These are phyloP conservation scores for Gastroboletus turbinatus DNA, from an alignment of 1,284 basidiomycete genomes.

Conservation along the genomic window DNA sequence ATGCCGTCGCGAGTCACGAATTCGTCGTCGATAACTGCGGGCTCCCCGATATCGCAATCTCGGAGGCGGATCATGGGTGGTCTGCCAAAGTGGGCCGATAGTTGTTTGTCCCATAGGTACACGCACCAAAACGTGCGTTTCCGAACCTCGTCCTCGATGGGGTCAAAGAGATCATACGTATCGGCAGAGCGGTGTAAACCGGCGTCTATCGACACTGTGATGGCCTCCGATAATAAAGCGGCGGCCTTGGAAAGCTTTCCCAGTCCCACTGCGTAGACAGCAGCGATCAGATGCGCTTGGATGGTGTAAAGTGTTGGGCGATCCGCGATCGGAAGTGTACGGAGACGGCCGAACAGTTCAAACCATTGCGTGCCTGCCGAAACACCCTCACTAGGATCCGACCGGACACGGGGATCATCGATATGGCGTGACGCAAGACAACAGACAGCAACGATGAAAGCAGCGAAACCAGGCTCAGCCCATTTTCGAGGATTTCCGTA, in stretches of 20 bases:
- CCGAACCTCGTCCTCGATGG: constrained; percentile 84
- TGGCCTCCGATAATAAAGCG: constrained; percentile 77
- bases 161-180: constrained; percentile 85
- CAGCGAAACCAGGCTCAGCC: constrained; percentile 89
- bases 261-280: constrained; percentile 84
- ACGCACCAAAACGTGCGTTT: constrained; percentile 94
- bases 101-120: constrained; percentile 91
- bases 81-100: constrained; percentile 80
- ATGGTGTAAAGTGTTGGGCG: constrained; percentile 87
- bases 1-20: constrained; percentile 75
- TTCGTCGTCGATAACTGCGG: constrained; percentile 84
- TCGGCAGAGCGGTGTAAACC: constrained; percentile 85
- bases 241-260: constrained; percentile 87
- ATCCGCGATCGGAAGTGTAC: constrained; percentile 85
- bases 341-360: constrained; percentile 78
- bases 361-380: constrained; percentile 91
- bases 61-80: constrained; percentile 81
- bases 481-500: constrained; percentile 90
- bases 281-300: constrained; percentile 83
- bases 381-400: constrained; percentile 75
- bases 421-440: constrained; percentile 87
- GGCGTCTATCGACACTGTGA: constrained; percentile 82
- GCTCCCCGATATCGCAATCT: constrained; percentile 86
- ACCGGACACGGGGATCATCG: constrained; percentile 83
- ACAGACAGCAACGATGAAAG: constrained; percentile 87